Conservation (phyloP, 495 filamentous ascomycete genomes). For the Penicillium coffeae region DNA sequence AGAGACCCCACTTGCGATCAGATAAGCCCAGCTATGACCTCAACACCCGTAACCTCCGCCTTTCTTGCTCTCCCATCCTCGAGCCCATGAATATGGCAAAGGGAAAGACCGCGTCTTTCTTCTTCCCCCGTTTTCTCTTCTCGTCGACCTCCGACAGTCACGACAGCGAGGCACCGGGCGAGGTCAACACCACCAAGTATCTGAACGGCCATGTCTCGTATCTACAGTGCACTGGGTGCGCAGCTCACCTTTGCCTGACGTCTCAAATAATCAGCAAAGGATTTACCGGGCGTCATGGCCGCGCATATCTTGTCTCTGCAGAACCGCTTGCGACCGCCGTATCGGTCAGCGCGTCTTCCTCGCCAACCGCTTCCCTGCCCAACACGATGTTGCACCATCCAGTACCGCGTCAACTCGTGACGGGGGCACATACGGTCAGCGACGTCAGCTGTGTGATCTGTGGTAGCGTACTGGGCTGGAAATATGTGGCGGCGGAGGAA, state of each 20-base stretch:
- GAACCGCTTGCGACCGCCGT: constrained; percentile 22
- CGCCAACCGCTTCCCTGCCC: constrained; percentile 32
- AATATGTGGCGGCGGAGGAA: constrained; percentile 84
- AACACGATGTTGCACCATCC: constrained; percentile 59
- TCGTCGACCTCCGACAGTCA: constrained; percentile 44
- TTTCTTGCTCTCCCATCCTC: not conserved
- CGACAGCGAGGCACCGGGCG: constrained; percentile 24
- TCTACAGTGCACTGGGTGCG: constrained; percentile 71
- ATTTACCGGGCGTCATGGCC: constrained; percentile 90
- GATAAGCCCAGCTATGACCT: constrained; percentile 9
- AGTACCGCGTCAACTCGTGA: constrained; percentile 72
- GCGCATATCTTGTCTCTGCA: constrained; percentile 77
- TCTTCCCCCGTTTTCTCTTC: constrained; percentile 49
- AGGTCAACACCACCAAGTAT: constrained; percentile 31
- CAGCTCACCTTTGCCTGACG: constrained; percentile 68
- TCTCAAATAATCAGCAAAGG: constrained; percentile 85
- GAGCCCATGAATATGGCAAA: constrained; percentile 8
- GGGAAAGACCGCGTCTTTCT: constrained; percentile 5
- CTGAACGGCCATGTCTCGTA: constrained; percentile 51
- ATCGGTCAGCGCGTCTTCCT: constrained; percentile 30
- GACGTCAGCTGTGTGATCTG: constrained; percentile 59
- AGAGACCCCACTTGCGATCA: constrained; percentile 5
- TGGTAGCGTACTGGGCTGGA: constrained; percentile 77
- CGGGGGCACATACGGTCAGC: constrained; percentile 65
- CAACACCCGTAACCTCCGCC: too few relatives aligned